These are phyloP conservation scores for Thalassiosira profunda DNA, from an alignment of 108 stramenopile species.

Conservation along the genomic window DNA sequence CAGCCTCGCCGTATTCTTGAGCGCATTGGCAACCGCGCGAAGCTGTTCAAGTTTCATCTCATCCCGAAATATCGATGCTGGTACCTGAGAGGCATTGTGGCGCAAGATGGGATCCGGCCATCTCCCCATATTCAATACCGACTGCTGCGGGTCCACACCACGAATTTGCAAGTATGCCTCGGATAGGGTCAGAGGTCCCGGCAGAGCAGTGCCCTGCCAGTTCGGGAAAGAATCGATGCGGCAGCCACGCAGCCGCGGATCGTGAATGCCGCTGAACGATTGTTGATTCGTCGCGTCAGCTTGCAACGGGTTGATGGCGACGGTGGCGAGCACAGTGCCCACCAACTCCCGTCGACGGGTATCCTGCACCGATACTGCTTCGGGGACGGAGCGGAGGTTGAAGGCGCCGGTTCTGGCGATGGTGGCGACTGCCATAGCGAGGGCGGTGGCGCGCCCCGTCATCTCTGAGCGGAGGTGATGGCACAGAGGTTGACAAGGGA, in stretches of 20 bases:
- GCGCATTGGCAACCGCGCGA: slow-evolving; percentile 32
- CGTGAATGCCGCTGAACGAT: slow-evolving; percentile 19
- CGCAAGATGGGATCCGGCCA: slow-evolving; percentile 90
- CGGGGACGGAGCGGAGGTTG: too few relatives aligned
- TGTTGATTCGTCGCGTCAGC: too few relatives aligned
- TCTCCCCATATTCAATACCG: slow-evolving; percentile 57
- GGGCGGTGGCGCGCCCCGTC: too few relatives aligned
- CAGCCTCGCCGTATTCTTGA: slow-evolving; percentile 58
- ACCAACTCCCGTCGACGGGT: too few relatives aligned
- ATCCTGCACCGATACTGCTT: too few relatives aligned
- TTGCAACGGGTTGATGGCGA: too few relatives aligned
- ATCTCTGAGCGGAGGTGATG: too few relatives aligned
- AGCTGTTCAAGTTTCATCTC: slow-evolving; percentile 3
- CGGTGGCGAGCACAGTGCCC: too few relatives aligned
- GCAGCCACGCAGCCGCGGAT: slow-evolving; percentile 17
- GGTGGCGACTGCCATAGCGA: too few relatives aligned
- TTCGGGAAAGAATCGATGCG: slow-evolving; percentile 11
- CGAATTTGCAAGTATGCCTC: slow-evolving; percentile 17
- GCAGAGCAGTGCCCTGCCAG: slow-evolving; percentile 34
- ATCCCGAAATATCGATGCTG: slow-evolving; percentile 20
- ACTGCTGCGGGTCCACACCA: too few relatives aligned
- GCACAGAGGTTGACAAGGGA: too few relatives aligned
- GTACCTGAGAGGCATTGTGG: slow-evolving; percentile 38
- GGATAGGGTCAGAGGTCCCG: slow-evolving; percentile 19
- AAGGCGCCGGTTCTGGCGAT: too few relatives aligned